phyloP scores from a whole-genome alignment of 441 rosid genomes.

The Capsella rubella region DNA sequence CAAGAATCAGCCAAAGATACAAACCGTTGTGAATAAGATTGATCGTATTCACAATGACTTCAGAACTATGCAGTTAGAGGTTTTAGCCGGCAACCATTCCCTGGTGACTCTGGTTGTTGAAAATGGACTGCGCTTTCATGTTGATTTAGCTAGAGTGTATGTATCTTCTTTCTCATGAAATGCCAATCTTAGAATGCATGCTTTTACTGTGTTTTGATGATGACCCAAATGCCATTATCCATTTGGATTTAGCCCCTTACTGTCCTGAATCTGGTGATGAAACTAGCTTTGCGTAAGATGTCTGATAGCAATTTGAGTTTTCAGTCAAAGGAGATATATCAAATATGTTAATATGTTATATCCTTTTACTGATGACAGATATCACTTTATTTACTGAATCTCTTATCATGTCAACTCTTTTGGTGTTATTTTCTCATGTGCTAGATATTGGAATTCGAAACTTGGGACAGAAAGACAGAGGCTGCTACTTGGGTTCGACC shows the following conservation, averaged over 20 bases:
- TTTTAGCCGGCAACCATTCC: conserved; percentile 93
- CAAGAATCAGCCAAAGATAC: conserved; percentile 88
- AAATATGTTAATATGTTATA: not conserved
- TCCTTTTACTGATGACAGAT: conserved; percentile 11
- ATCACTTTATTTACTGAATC: not conserved
- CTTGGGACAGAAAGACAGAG: conserved; percentile 90
- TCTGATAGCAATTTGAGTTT: conserved; percentile 1
- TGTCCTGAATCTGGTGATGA: not conserved
- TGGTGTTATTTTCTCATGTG: conserved; percentile 17
- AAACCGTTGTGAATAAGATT: conserved; percentile 88
- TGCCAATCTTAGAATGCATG: not conserved
- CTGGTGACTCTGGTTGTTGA: conserved; percentile 86
- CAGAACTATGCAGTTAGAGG: conserved; percentile 95
- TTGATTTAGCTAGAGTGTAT: conserved; percentile 90
- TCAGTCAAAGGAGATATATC: not conserved
- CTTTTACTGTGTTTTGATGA: not conserved
- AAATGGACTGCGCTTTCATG: conserved; percentile 83
- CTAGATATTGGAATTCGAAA: conserved; percentile 95
- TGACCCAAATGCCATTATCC: not conserved
- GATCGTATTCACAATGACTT: conserved; percentile 85
- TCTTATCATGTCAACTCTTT: conserved; percentile 19
- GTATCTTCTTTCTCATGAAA: conserved; percentile 37
- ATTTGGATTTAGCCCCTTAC: not conserved
- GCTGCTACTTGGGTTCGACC: conserved; percentile 69
- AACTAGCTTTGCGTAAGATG: not conserved